Evolutionary conservation across 805 yeast genomes (phyloP).

Genomic region (Ogataea minuta): DNA sequence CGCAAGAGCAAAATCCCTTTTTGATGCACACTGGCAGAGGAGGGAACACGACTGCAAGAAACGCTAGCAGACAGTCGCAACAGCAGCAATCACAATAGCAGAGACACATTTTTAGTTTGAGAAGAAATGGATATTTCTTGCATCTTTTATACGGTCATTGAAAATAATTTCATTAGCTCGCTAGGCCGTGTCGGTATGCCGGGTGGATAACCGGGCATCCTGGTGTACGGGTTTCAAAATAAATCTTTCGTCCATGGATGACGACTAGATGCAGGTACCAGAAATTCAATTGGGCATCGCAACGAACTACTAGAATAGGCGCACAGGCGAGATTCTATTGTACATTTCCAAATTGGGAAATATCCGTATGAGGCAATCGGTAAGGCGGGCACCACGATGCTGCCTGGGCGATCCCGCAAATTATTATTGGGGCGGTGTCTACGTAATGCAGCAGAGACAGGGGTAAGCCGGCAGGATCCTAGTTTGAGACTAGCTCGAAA

Average conservation of each 20-base stretch:
- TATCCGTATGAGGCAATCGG: background rate
- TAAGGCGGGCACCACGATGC: background rate
- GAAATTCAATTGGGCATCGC: background rate
- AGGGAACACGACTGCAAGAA: conserved; percentile 70
- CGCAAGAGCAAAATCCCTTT: conserved; percentile 71
- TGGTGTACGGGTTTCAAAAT: background rate
- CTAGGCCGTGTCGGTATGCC: conserved; percentile 6
- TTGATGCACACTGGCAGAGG: conserved; percentile 77
- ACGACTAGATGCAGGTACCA: conserved; percentile 7
- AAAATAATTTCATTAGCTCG: conserved; percentile 1
- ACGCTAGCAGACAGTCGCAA: conserved; percentile 63
- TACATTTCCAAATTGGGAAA: background rate
- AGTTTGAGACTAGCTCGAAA: background rate
- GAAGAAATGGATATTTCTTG: background rate
- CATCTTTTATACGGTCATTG: conserved; percentile 4
- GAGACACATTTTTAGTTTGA: conserved; percentile 23
- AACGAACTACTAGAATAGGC: background rate
- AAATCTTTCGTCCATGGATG: background rate
- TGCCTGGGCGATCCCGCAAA: no score
- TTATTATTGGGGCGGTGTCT: no score
- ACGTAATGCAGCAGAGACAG: no score
- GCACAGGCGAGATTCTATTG: background rate
- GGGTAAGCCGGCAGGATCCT: no score
- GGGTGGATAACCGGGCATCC: background rate
- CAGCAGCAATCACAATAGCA: conserved; percentile 36